Base-by-base conservation (phyloP, 805 yeast genomes). In the Candida piceae region DNA sequence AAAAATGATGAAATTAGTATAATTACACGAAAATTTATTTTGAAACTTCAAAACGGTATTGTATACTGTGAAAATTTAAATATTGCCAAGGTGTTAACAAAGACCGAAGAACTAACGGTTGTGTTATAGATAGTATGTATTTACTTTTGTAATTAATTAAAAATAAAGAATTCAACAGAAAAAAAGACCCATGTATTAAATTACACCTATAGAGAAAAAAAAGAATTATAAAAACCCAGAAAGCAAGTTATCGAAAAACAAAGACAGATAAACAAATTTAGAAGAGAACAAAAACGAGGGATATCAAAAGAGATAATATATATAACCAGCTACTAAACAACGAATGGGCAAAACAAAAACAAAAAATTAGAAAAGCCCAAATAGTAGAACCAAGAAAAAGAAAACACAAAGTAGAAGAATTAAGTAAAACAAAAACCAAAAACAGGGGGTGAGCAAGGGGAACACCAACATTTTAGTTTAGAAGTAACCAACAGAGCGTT, bases 61-160 rank as follows among this genome's bases (percentile, higher is more conserved):
- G 20, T 44, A 5, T 29, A 28, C 13, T 32, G 44, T 11, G 18
- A 35, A 4, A 42, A 44, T 30, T 13, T n/a, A 22, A 33, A 24
- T 16, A 20, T 28, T 3, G 45, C 44, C 7, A 30, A 41, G 23
- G 31, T 44, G 7, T 17, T 50, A 8, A 31, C 39, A 28, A 39
- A 40, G 22, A 44, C 53, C 17, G 55, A 50, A 21, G 42, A 44
- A 16, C 32, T 50, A 9, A 16, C 25, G 19, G 18, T 29, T 11
- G 25, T 35, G 1, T 24, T 41, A 10, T 31, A n/a, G 29, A 9
- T 4, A n/a, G 15, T 12, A 13, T 22, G 16, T n/a, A n/a, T n/a
- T n/a, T n/a, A n/a, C n/a, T n/a, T n/a, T n/a, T n/a, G n/a, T n/a
- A n/a, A n/a, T n/a, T n/a, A n/a, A n/a, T n/a, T n/a, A n/a, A n/a